These are phyloP conservation scores for Debaryomycetaceae sp. DNA, from an alignment of 1,139 yeast species.

Conservation along the genomic window DNA sequence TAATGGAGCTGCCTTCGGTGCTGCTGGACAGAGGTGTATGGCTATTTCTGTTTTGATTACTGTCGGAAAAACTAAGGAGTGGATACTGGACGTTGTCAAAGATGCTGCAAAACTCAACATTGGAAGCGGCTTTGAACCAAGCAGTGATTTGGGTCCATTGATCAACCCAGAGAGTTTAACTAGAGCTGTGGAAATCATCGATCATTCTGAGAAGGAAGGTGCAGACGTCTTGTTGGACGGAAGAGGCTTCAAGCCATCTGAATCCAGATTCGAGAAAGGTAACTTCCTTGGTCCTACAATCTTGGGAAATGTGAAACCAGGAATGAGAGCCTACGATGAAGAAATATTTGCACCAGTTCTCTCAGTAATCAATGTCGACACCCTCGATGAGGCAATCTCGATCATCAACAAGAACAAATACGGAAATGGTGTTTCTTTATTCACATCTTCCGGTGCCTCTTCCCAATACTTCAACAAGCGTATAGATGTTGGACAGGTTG, in stretches of 20 bases:
- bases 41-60: slow-evolving; percentile 73
- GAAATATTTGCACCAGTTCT: slow-evolving; percentile 80
- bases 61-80: slow-evolving; percentile 66
- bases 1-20: slow-evolving; percentile 80
- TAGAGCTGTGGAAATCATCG: slow-evolving; percentile 55
- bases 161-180: slow-evolving; percentile 57
- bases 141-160: slow-evolving; percentile 70
- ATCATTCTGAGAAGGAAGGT: slow-evolving; percentile 53
- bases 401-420: slow-evolving; percentile 63
- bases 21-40: slow-evolving; percentile 87
- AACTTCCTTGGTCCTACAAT: slow-evolving; percentile 76
- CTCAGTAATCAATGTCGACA: slow-evolving; percentile 59
- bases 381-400: slow-evolving; percentile 70
- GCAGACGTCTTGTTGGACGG: slow-evolving; percentile 67
- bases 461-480: slow-evolving; percentile 70
- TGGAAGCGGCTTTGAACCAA: slow-evolving; percentile 64
- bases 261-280: slow-evolving; percentile 52
- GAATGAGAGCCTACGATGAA: slow-evolving; percentile 69
- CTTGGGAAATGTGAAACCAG: slow-evolving; percentile 60
- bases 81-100: slow-evolving; percentile 59
- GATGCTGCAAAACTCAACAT: slow-evolving; percentile 59
- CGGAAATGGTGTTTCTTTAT: slow-evolving; percentile 73
- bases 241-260: slow-evolving; percentile 48
- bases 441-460: slow-evolving; percentile 66
- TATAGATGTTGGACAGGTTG: slow-evolving; percentile 76